Evolutionary conservation across 2,329 filamentous ascomycete genomes (phyloP), one percentile per base, ranked within the genome.

Genomic region (Coniochaeta prunicola): DNA sequence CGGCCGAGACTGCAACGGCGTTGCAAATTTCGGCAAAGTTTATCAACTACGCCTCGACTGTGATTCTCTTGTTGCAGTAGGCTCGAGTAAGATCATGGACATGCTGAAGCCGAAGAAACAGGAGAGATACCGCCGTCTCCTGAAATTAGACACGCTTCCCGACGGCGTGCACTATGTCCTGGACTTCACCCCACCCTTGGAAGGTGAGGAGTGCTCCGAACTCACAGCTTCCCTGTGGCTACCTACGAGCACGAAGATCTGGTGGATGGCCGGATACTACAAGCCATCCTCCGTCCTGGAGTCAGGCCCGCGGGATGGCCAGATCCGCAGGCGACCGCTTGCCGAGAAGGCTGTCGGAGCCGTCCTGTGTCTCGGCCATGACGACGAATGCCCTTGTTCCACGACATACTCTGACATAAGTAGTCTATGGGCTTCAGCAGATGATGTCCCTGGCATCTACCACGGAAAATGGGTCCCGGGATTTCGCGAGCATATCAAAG

Each of bases 131-230:
- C 68, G 66, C 38, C 71, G 77, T 24, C 74, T 72, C 15, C 71
- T 71, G 21, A 71, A 71, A 45, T 63, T 74, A 36, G 65, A 71
- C 26, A 66, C 65, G 15, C 65, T 76, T 10, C 74, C 73, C 0
- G 63, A 70, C 2, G 79, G 76, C 0, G 71, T 88, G 65, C 77
- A 78, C 59, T 88, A 81, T 62, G 72, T 88, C 19, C 65, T 90
- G 36, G 85, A 90, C 63, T 74, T 89, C 13, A 88, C 85, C 0
- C 86, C 86, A 0, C 78, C 82, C 0, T 71, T 71, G 0, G 80
- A 87, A 66, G 87, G 84, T 1, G 84, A 88, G 2, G 85, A 87
- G 13, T 78, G 84, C 10, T 80, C 66, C 30, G 65, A 67, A 15
- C 62, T 67, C 42, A 65, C 62, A 30, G 63, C 63, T 3, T 63